Conservation (phyloP, 495 filamentous ascomycete genomes). For the Penicillium coprophilum region DNA sequence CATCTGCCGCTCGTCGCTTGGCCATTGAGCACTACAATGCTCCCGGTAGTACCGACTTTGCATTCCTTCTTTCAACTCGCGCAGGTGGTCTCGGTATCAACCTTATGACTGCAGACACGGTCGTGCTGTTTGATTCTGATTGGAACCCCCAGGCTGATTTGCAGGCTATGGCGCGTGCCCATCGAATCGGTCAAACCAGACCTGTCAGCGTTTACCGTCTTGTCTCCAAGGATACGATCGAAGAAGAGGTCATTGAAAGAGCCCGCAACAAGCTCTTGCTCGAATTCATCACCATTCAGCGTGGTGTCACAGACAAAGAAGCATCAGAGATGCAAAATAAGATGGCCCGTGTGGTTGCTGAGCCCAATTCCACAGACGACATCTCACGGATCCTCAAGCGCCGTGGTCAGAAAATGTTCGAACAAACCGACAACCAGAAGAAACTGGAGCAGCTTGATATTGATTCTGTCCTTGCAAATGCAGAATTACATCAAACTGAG, state of each 20-base stretch:
- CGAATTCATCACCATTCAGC: slow-evolving; percentile 97
- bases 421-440: slow-evolving; percentile 91
- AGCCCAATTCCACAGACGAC: slow-evolving; percentile 83
- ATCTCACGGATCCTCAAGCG: slow-evolving; percentile 92
- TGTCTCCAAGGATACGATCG: slow-evolving; percentile 96
- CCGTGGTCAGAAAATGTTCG: slow-evolving; percentile 94
- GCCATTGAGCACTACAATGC: slow-evolving; percentile 99
- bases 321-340: slow-evolving; percentile 70
- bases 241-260: slow-evolving; percentile 94
- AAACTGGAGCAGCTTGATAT: slow-evolving; percentile 98
- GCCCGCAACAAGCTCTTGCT: slow-evolving; percentile 97
- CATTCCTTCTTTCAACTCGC: slow-evolving; percentile 91
- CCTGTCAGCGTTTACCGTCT: slow-evolving; percentile 94
- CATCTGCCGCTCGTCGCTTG: slow-evolving; percentile 75
- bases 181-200: slow-evolving; percentile 94
- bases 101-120: slow-evolving; percentile 96
- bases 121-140: slow-evolving; percentile 97
- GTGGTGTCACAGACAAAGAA: slow-evolving; percentile 89
- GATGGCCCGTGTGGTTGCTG: slow-evolving; percentile 58
- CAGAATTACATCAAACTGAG: slow-evolving; percentile 92
- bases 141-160: slow-evolving; percentile 99
- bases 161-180: slow-evolving; percentile 96
- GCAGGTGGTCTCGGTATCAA: slow-evolving; percentile 98
- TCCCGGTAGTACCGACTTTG: slow-evolving; percentile 89
- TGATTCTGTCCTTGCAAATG: slow-evolving; percentile 91